Base-by-base conservation (phyloP, 2,329 filamentous ascomycete species). In the Incumbomyces lentus region DNA sequence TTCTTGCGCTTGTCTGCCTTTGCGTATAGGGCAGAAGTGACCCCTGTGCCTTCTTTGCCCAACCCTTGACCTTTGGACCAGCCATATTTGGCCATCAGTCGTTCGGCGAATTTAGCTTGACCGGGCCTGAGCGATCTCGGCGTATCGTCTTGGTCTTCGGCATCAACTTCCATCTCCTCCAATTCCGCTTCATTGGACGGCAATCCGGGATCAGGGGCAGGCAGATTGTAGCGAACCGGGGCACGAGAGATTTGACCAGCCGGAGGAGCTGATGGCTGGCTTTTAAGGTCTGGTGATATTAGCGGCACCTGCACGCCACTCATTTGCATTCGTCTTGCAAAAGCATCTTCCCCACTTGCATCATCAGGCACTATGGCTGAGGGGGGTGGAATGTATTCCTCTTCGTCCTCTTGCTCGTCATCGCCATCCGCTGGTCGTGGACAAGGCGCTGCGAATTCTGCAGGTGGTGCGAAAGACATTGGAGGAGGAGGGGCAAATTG, bases 71-170 rank as follows among this genome's bases (percentile, higher is more conserved):
- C 92, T 59, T 89, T 83, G 31, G 81, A 82, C 86, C 89, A 96
- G 46, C 92, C 92, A 67, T 95, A 92, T 62, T 95, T 96, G 51
- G 79, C 77, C 79, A 98, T 87, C 47, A 96, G 76, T 30, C 88
- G 83, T 55, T 88, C 79, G 0, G 87, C 92, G 63, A 95, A 95
- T 43, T 82, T 85, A 53, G 81, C 77, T 63, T 94, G 85, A 13
- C 87, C 86, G 0, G 88, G 87, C 2, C 81, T 79, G 47, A 70
- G 77, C 35, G 81, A 82, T 32, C 78, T 76, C 29, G 71, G 65
- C 16, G 64, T 60, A 42, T 63, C 62, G 13, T 56, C 55, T 40
- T 60, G 60, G 16, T 59, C 57, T 30, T 63, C 59, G 7, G 48
- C 37, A 16, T 22, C 47, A n/a, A 38, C 18, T 42, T 60, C 52